Percentiles rank a stretch among this genome's conserved stretches.
Evolutionary conservation across 1,284 basidiomycete genomes (phyloP).

Genomic region (Papiliotrema fonsecae): DNA sequence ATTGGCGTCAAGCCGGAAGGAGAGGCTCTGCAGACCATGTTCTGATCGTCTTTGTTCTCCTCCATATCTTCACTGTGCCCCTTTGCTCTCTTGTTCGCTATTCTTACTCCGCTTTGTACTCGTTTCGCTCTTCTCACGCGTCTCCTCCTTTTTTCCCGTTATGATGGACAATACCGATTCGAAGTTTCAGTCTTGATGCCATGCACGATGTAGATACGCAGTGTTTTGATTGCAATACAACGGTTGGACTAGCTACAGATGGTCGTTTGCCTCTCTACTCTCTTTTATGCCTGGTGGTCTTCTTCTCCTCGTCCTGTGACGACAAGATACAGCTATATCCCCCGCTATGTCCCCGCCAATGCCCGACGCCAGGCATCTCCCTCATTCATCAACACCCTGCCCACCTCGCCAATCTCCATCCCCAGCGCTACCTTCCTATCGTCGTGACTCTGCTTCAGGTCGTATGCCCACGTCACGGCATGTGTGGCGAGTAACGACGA

Average conservation of each 20-base stretch:
- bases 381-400: slow-evolving; percentile 47
- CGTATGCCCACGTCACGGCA: slow-evolving; percentile 36
- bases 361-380: slow-evolving; percentile 46
- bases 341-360: slow-evolving; percentile 30
- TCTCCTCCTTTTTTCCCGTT: no score
- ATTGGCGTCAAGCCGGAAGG: slow-evolving; percentile 34
- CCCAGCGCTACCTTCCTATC: slow-evolving; percentile 45
- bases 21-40: slow-evolving; percentile 49
- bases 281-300: neutral
- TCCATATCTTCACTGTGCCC: no score
- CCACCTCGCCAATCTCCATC: slow-evolving; percentile 48
- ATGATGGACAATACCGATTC: no score
- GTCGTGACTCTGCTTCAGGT: slow-evolving; percentile 30
- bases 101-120: no score
- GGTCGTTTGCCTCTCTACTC: no score
- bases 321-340: neutral
- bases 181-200: no score
- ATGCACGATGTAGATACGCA: neutral
- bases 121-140: no score
- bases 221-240: no score
- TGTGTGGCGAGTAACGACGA: slow-evolving; percentile 36
- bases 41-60: slow-evolving; percentile 33
- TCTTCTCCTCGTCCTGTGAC: neutral
- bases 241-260: no score
- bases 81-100: no score